Evolutionary conservation across 495 filamentous ascomycete species (phyloP).

Genomic region (Trichocladium antarcticum): DNA sequence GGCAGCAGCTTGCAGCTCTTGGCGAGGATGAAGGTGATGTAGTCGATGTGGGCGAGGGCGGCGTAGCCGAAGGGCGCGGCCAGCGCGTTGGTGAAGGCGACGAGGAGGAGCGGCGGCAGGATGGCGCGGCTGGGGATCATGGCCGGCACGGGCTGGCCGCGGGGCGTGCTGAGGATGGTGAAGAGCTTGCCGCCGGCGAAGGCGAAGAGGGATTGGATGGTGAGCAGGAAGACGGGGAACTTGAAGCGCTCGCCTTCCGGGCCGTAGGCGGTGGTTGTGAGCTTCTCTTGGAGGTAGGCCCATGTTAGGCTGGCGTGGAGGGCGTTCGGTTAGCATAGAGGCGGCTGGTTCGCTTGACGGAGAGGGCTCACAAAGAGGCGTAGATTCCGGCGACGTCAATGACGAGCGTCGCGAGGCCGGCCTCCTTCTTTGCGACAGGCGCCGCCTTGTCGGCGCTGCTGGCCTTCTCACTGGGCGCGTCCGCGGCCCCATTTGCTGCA

Average conservation of each 20-base stretch:
- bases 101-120: conserved; percentile 66
- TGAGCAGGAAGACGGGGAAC: conserved; percentile 89
- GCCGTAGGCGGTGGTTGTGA: conserved; percentile 89
- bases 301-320: conserved; percentile 62
- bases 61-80: conserved; percentile 94
- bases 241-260: conserved; percentile 60
- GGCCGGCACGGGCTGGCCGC: conserved; percentile 38
- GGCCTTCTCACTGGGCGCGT: conserved; percentile 32
- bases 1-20: conserved; percentile 96
- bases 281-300: conserved; percentile 93
- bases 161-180: conserved; percentile 55
- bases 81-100: conserved; percentile 77
- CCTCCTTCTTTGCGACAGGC: conserved; percentile 30
- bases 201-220: conserved; percentile 87
- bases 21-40: conserved; percentile 95
- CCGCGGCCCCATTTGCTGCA: neutral
- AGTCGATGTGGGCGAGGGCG: conserved; percentile 87
- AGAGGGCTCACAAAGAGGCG: conserved; percentile 67
- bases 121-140: conserved; percentile 69
- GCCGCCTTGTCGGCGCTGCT: conserved; percentile 14
- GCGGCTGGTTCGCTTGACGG: no score
- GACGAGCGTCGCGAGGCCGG: conserved; percentile 57
- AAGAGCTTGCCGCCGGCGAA: conserved; percentile 71
- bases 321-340: neutral
- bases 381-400: conserved; percentile 92